Evolutionary conservation across 2,329 filamentous ascomycete genomes (phyloP).

Genomic region (Aureobasidium uvarum): DNA sequence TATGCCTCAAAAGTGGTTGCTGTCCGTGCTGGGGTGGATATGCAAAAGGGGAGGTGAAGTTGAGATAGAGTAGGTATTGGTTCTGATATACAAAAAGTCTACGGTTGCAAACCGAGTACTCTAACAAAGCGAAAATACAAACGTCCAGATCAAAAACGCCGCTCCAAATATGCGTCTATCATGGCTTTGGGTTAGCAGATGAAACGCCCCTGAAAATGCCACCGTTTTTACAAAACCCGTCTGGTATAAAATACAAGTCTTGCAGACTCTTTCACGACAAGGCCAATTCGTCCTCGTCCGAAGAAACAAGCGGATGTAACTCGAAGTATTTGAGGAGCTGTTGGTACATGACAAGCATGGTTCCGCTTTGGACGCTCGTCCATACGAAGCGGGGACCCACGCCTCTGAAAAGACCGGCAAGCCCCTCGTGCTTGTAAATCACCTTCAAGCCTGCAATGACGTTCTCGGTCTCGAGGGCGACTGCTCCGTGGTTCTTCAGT

Average conservation of each 20-base stretch:
- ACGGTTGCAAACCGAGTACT: background rate
- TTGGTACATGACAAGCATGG: conserved; percentile 96
- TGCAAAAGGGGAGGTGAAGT: background rate
- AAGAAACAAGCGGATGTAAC: conserved; percentile 44
- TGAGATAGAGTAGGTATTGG: conserved; percentile 3
- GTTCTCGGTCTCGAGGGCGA: conserved; percentile 83
- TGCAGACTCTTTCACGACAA: conserved; percentile 28
- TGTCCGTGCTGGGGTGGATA: background rate
- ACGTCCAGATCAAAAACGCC: conserved; percentile 20
- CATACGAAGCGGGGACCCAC: conserved; percentile 91
- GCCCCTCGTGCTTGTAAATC: conserved; percentile 86
- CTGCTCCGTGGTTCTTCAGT: conserved; percentile 72
- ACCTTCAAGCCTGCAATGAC: conserved; percentile 78
- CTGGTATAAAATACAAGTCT: conserved; percentile 13
- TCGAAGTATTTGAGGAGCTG: conserved; percentile 77
- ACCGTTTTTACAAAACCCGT: background rate
- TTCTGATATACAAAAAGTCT: conserved; percentile 23
- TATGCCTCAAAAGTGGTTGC: background rate
- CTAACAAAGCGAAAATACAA: conserved; percentile 3
- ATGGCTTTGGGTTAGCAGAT: conserved; percentile 5
- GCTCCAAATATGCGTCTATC: conserved; percentile 24
- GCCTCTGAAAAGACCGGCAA: conserved; percentile 89
- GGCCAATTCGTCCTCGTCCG: conserved; percentile 28
- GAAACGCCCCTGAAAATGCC: conserved; percentile 24
- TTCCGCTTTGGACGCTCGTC: conserved; percentile 96